Percentiles rank a stretch among this genome's conserved stretches.
phyloP scores from a whole-genome alignment of 2,329 filamentous ascomycete genomes.

The Sarocladiaceae sp. region DNA sequence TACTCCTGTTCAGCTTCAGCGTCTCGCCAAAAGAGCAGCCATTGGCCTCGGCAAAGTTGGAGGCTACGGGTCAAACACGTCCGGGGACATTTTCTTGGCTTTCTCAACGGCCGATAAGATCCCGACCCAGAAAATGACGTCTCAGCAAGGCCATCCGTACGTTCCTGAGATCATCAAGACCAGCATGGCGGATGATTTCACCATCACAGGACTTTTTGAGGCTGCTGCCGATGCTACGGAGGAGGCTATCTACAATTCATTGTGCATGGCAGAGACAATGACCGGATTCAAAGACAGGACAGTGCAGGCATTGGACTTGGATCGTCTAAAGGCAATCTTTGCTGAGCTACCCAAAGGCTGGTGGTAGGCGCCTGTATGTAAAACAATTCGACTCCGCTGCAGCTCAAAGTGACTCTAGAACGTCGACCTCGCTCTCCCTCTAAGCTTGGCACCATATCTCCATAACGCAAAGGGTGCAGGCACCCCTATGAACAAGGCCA shows the following conservation, averaged over 20 bases:
- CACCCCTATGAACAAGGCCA: constrained; percentile 26
- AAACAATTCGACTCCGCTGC: too few relatives aligned
- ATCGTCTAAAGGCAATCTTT: too few relatives aligned
- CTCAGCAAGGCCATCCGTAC: too few relatives aligned
- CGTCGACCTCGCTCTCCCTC: constrained; percentile 3
- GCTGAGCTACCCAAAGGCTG: too few relatives aligned
- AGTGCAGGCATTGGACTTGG: too few relatives aligned
- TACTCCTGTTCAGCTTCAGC: constrained; percentile 48
- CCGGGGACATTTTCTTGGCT: constrained; percentile 58
- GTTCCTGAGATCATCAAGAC: constrained; percentile 14
- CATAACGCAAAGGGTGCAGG: constrained; percentile 34
- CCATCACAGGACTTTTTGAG: constrained; percentile 54
- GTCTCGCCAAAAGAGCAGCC: constrained; percentile 52
- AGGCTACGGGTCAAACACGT: constrained; percentile 51
- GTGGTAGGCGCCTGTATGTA: too few relatives aligned
- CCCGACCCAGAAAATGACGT: constrained; percentile 28
- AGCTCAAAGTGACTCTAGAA: too few relatives aligned
- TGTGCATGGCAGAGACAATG: constrained; percentile 56
- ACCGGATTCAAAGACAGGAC: too few relatives aligned
- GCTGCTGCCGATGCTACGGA: constrained; percentile 53
- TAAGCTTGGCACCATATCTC: constrained; percentile 25
- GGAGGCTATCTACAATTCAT: constrained; percentile 58
- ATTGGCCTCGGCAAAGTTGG: constrained; percentile 53
- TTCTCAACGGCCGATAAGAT: constrained; percentile 52
- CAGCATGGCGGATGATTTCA: constrained; percentile 43